A percentile compares a stretch with the other conserved stretches of the same genome.
Conservation (phyloP, 2,329 filamentous ascomycete species). For the Neurospora crassa region DNA sequence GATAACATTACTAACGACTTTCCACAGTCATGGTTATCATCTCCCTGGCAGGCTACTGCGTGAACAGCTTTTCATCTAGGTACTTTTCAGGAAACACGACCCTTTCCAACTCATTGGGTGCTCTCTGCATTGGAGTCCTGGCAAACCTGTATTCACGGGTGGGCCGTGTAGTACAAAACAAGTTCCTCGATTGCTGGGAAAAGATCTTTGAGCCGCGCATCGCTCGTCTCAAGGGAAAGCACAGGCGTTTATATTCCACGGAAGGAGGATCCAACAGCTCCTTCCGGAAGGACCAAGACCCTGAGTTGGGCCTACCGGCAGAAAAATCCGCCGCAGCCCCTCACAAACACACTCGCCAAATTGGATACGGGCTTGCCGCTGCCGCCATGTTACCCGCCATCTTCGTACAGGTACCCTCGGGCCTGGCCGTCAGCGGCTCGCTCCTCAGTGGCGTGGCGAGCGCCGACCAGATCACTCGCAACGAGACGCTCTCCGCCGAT, state of each 20-base stretch:
- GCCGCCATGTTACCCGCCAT: conserved; percentile 82
- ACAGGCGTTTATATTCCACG: conserved; percentile 11
- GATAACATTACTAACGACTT: neutral
- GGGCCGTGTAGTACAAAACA: conserved; percentile 49
- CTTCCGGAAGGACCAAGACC: conserved; percentile 7
- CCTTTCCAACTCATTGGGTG: conserved; percentile 68
- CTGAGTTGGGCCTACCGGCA: conserved; percentile 13
- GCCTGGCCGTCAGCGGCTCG: conserved; percentile 50
- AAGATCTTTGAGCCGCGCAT: conserved; percentile 32
- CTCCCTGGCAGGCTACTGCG: conserved; percentile 61
- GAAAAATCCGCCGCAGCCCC: conserved; percentile 14
- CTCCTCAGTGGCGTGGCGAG: conserved; percentile 47
- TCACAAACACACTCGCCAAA: conserved; percentile 28
- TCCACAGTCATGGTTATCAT: conserved; percentile 64
- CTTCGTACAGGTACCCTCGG: conserved; percentile 59
- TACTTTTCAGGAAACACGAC: conserved; percentile 63
- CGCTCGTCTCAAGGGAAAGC: conserved; percentile 22
- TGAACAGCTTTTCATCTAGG: conserved; percentile 62
- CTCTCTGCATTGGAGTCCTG: conserved; percentile 64
- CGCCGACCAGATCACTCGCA: conserved; percentile 44
- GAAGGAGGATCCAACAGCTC: conserved; percentile 5
- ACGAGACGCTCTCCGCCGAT: conserved; percentile 24
- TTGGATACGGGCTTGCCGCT: conserved; percentile 70
- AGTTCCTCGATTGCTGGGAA: conserved; percentile 44
- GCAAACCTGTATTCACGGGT: conserved; percentile 70